phyloP scores from a whole-genome alignment of 1,284 basidiomycete species.

The Trichosporon sp. region DNA sequence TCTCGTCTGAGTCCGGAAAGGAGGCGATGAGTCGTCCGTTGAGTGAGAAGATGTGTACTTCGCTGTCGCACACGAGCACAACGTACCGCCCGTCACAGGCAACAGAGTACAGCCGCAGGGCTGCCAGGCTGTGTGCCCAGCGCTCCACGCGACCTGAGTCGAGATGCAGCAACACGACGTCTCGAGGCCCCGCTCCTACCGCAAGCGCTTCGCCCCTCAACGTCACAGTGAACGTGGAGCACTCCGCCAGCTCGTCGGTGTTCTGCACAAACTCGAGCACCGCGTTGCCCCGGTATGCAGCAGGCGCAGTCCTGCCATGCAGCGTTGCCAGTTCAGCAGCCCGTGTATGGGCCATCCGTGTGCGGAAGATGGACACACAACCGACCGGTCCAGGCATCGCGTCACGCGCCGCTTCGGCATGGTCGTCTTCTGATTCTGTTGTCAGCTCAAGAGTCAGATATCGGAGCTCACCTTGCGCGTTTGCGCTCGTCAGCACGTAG shows the following conservation, averaged over 20 bases:
- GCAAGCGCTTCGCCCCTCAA: not conserved
- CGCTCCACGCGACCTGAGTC: not conserved
- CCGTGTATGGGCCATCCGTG: not conserved
- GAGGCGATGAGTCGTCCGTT: not conserved
- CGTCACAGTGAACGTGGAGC: not conserved
- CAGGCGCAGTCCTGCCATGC: not conserved
- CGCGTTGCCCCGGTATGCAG: not conserved
- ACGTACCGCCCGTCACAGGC: not conserved
- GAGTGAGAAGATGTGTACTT: not conserved
- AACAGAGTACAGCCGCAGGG: not conserved
- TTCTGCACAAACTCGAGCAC: not conserved
- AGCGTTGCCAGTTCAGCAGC: not conserved
- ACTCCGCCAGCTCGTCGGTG: not conserved
- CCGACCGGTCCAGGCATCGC: not conserved
- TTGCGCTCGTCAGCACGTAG: not conserved
- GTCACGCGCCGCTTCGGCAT: not conserved
- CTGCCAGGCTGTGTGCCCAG: not conserved
- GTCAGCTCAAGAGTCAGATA: not conserved
- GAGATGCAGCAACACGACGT: not conserved
- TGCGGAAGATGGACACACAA: not conserved
- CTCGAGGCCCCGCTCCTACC: not conserved
- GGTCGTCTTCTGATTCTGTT: not conserved
- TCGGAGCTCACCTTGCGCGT: not conserved
- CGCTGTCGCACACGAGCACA: not conserved
- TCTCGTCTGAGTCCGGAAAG: not conserved